Conservation (phyloP, 2,329 filamentous ascomycete genomes). For the Alternaria brassicicola region DNA sequence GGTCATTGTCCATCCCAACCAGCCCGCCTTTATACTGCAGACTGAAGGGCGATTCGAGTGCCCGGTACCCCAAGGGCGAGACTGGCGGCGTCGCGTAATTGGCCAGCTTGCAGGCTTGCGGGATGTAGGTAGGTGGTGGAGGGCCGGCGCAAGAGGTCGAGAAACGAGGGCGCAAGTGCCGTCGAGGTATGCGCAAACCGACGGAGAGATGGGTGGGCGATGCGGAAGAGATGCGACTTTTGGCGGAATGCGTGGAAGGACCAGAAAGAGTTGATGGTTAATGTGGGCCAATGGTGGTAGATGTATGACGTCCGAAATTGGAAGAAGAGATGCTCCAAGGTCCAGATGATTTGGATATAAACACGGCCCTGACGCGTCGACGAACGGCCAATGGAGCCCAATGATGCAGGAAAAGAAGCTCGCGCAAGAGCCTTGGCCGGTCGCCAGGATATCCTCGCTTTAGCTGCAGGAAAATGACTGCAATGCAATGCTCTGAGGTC, state of each 20-base stretch:
- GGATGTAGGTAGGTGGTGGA: slow-evolving; percentile 7
- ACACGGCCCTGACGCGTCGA: slow-evolving; percentile 44
- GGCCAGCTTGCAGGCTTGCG: slow-evolving; percentile 66
- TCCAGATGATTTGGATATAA: slow-evolving; percentile 47
- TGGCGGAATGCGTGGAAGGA: slow-evolving; percentile 16
- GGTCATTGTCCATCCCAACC: slow-evolving; percentile 78
- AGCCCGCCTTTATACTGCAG: slow-evolving; percentile 59
- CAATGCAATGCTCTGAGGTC: slow-evolving; percentile 30
- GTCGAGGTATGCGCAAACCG: slow-evolving; percentile 12
- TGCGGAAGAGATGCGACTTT: slow-evolving; percentile 15
- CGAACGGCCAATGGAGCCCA: slow-evolving; percentile 46
- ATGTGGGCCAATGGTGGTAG: slow-evolving; percentile 18
- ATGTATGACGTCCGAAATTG: slow-evolving; percentile 38
- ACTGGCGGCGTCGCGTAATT: slow-evolving; percentile 66
- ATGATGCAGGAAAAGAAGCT: slow-evolving; percentile 40
- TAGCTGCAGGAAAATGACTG: slow-evolving; percentile 43
- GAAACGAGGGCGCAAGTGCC: slow-evolving; percentile 3
- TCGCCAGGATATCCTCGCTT: slow-evolving; percentile 48
- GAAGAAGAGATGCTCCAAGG: slow-evolving; percentile 37
- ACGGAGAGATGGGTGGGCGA: slow-evolving; percentile 19
- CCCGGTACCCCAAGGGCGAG: slow-evolving; percentile 69
- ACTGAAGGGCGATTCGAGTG: slow-evolving; percentile 63
- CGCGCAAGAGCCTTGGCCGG: slow-evolving; percentile 45
- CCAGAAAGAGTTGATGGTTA: slow-evolving; percentile 16
- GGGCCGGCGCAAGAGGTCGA: slow-evolving; percentile 25